Evolutionary conservation across 2,329 filamentous ascomycete genomes (phyloP).

Genomic region (Tothia fuscella): DNA sequence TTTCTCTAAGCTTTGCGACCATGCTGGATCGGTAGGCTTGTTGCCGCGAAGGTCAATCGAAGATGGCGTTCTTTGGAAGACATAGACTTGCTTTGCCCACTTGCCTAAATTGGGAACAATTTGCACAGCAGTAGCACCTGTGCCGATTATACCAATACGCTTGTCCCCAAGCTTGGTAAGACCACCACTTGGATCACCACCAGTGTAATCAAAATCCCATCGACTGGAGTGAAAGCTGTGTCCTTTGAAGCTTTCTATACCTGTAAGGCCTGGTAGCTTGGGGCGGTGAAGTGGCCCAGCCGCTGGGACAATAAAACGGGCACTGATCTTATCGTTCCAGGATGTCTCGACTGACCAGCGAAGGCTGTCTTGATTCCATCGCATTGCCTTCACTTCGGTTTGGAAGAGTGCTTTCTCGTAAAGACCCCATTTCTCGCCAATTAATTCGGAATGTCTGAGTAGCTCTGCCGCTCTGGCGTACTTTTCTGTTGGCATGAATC

Average conservation of each 20-base stretch:
- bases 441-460: conserved; percentile 31
- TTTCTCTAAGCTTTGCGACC: conserved; percentile 7
- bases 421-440: conserved; percentile 36
- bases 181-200: conserved; percentile 17
- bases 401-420: conserved; percentile 34
- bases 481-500: conserved; percentile 42
- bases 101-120: conserved; percentile 25
- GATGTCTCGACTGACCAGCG: conserved; percentile 22
- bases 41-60: conserved; percentile 23
- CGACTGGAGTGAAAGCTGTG: conserved; percentile 30
- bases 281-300: conserved; percentile 31
- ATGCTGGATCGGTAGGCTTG: conserved; percentile 12
- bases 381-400: conserved; percentile 28
- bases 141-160: conserved; percentile 30
- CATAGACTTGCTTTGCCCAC: conserved; percentile 21
- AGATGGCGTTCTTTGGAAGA: conserved; percentile 31
- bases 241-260: conserved; percentile 25
- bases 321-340: conserved; percentile 18
- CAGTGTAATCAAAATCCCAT: conserved; percentile 31
- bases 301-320: conserved; percentile 29
- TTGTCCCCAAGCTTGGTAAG: conserved; percentile 27
- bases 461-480: conserved; percentile 36
- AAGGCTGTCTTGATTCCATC: conserved; percentile 34
- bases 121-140: conserved; percentile 30
- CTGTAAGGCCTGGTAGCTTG: conserved; percentile 33